Conservation (phyloP, 495 filamentous ascomycete genomes). For the Achaetomiella virescens region DNA sequence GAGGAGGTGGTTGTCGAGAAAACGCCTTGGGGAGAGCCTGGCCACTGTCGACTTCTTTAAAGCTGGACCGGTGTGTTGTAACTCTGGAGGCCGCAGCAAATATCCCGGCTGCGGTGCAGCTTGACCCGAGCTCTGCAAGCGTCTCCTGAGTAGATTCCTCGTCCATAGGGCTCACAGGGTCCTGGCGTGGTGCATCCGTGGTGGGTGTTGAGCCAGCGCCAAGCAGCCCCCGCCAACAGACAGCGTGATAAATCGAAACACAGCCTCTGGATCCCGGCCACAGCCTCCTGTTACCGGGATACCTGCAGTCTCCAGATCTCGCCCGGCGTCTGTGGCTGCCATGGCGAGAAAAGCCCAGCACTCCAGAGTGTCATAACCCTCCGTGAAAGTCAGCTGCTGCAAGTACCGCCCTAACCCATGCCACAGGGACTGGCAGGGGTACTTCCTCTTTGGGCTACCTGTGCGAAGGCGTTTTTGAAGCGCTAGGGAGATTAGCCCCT, state of each 20-base stretch:
- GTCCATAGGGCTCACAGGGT: constrained; percentile 1
- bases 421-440: constrained; percentile 7
- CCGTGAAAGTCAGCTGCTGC: not conserved
- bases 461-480: constrained; percentile 24
- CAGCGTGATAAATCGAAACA: constrained; percentile 10
- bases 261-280: constrained; percentile 19
- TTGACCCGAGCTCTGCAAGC: constrained; percentile 3
- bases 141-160: constrained; percentile 7
- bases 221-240: constrained; percentile 7
- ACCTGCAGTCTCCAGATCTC: constrained; percentile 2
- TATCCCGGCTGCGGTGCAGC: constrained; percentile 9
- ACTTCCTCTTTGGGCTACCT: constrained; percentile 30
- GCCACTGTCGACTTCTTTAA: constrained; percentile 13
- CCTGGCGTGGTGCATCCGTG: constrained; percentile 5
- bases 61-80: constrained; percentile 5
- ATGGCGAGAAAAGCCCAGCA: not conserved
- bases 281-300: constrained; percentile 14
- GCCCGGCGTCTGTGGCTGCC: not conserved
- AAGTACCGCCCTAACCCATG: constrained; percentile 14
- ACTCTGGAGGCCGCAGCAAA: constrained; percentile 9
- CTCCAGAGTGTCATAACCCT: not conserved
- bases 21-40: constrained; percentile 15
- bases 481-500: constrained; percentile 2
- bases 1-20: constrained; percentile 2
- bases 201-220: constrained; percentile 4